These are phyloP conservation scores for Boletus insuetus DNA, from an alignment of 768 basidiomycete genomes.

Conservation along the genomic window DNA sequence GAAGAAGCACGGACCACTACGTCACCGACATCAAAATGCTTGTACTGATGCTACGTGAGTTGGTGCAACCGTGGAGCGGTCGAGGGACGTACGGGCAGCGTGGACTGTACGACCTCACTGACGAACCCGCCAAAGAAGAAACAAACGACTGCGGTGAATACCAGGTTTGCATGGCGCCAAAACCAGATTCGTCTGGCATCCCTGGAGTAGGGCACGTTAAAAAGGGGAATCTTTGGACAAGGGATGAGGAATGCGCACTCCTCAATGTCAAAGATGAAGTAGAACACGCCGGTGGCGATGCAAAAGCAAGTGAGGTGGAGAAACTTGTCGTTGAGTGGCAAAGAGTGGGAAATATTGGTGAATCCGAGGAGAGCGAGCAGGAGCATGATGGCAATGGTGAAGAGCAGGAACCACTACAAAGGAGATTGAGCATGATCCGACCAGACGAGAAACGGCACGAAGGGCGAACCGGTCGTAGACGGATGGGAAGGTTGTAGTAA, in stretches of 20 bases:
- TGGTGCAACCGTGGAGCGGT: background rate
- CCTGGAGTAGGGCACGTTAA: constrained; percentile 36
- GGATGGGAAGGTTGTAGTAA: constrained; percentile 69
- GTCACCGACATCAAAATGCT: constrained; percentile 71
- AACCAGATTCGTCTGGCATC: constrained; percentile 82
- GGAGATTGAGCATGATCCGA: constrained; percentile 5
- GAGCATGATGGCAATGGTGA: constrained; percentile 66
- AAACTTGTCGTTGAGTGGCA: constrained; percentile 78
- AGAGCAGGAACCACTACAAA: constrained; percentile 75
- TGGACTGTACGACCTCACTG: constrained; percentile 78
- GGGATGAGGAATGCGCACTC: constrained; percentile 52
- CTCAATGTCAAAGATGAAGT: constrained; percentile 85
- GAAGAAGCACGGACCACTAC: constrained; percentile 50
- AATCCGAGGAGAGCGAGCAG: constrained; percentile 74
- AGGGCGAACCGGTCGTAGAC: constrained; percentile 61
- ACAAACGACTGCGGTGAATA: constrained; percentile 67
- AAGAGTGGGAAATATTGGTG: constrained; percentile 59
- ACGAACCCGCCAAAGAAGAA: constrained; percentile 78
- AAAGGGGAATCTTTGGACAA: background rate
- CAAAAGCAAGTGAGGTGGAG: constrained; percentile 77
- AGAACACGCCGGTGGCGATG: constrained; percentile 76
- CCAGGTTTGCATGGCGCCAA: constrained; percentile 71
- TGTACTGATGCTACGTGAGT: constrained; percentile 44
- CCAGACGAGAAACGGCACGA: background rate
- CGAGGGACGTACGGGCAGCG: constrained; percentile 57